phyloP scores from a whole-genome alignment of 352 stramenopile species.

The Phytopythium litorale region DNA sequence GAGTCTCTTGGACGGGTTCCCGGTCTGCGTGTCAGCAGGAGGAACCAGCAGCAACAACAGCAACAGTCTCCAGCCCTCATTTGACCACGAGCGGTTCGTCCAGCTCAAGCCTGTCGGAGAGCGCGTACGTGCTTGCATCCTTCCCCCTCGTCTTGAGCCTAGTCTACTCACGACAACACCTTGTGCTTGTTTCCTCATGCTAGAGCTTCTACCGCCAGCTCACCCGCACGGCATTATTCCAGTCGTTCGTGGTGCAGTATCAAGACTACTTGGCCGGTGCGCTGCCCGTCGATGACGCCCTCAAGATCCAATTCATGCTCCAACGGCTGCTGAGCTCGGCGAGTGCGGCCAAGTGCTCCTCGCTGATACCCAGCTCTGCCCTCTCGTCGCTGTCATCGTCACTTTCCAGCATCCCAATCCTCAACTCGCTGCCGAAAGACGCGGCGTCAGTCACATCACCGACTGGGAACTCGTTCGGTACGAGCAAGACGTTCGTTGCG shows the following conservation, averaged over 20 bases:
- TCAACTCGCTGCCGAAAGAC: conserved; percentile 1
- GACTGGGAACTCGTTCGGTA: not conserved
- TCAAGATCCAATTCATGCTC: conserved; percentile 40
- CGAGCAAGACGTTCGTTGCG: conserved; percentile 41
- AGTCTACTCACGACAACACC: not conserved
- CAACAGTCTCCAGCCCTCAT: conserved; percentile 9
- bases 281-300: conserved; percentile 24
- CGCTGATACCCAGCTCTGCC: not conserved
- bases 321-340: conserved; percentile 15
- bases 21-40: conserved; percentile 9
- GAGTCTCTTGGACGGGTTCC: conserved; percentile 14
- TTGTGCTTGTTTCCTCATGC: not conserved
- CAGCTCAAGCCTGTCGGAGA: conserved; percentile 22
- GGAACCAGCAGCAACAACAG: conserved; percentile 2
- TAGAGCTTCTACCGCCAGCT: conserved; percentile 34
- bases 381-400: not conserved
- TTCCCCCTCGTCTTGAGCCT: not conserved
- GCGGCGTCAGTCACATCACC: not conserved
- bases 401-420: conserved; percentile 10
- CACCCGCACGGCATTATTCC: conserved; percentile 28
- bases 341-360: not conserved
- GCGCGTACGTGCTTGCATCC: conserved; percentile 10
- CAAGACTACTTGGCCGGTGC: conserved; percentile 24
- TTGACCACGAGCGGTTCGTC: conserved; percentile 18
- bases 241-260: conserved; percentile 36